Conservation (phyloP, 164 flowering plant genomes). For the Taxillus chinensis region DNA sequence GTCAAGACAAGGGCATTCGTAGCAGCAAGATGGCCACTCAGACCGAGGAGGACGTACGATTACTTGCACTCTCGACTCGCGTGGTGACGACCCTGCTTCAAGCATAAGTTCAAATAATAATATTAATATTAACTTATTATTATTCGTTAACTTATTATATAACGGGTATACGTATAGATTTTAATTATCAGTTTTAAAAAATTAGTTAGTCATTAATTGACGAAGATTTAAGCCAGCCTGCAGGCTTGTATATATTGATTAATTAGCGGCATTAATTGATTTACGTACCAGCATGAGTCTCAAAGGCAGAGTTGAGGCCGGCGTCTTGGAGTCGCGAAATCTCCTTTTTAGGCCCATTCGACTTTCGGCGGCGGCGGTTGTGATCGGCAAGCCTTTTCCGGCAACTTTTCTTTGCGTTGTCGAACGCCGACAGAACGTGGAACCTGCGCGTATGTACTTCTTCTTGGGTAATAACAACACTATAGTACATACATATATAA, state of each 20-base stretch:
- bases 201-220: no score
- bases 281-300: slow-evolving; percentile 11
- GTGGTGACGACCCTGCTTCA: slow-evolving; percentile 54
- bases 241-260: no score
- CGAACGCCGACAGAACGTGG: slow-evolving; percentile 51
- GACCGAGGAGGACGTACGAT: slow-evolving; percentile 47
- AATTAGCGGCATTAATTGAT: neutral
- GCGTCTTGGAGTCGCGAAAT: slow-evolving; percentile 11
- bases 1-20: slow-evolving; percentile 20
- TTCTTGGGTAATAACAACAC: no score
- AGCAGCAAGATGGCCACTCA: slow-evolving; percentile 60
- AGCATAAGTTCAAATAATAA: no score
- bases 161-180: no score
- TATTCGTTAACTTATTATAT: no score
- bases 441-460: slow-evolving; percentile 17
- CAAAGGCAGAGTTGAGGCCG: slow-evolving; percentile 9
- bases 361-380: slow-evolving; percentile 44
- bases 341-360: slow-evolving; percentile 11
- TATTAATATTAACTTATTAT: no score
- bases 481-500: no score
- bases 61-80: slow-evolving; percentile 47
- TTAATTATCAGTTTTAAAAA: no score
- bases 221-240: no score
- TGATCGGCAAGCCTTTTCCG: slow-evolving; percentile 71
- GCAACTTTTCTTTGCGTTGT: slow-evolving; percentile 69